Conservation (phyloP, 148 eudicot species). For the Pouteria glomerata region DNA sequence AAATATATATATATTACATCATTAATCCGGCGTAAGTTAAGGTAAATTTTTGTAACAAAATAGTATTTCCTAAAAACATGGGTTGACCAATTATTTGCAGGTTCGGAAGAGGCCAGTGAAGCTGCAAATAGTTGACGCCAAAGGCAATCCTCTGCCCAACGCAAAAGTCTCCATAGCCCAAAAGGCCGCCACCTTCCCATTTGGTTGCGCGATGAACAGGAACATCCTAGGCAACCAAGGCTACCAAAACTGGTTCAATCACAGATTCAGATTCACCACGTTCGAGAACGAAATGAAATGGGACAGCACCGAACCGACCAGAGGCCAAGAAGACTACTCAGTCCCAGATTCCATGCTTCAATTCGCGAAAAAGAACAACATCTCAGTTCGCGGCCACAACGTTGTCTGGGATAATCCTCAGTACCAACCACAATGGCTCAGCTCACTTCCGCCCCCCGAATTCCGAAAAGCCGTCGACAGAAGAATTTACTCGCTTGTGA, state of each 20-base stretch:
- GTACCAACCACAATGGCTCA: slow-evolving; percentile 32
- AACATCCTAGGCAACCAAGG: slow-evolving; percentile 39
- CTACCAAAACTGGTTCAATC: slow-evolving; percentile 53
- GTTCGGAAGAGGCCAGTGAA: slow-evolving; percentile 37
- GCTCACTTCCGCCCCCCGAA: slow-evolving; percentile 13
- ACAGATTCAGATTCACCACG: slow-evolving; percentile 32
- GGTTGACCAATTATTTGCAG: slow-evolving; percentile 20
- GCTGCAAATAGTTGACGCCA: slow-evolving; percentile 29
- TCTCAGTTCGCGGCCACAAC: slow-evolving; percentile 56
- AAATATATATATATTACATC: no score
- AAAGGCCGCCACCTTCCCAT: slow-evolving; percentile 28
- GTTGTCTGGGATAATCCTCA: slow-evolving; percentile 49
- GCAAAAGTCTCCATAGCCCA: slow-evolving; percentile 30
- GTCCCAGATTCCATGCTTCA: slow-evolving; percentile 39
- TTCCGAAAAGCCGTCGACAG: slow-evolving; percentile 17
- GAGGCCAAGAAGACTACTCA: slow-evolving; percentile 38
- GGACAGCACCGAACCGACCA: slow-evolving; percentile 29
- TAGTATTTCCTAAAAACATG: no score
- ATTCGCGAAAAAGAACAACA: slow-evolving; percentile 17
- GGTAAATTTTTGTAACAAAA: no score
- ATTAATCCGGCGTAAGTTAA: no score
- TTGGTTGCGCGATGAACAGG: slow-evolving; percentile 47
- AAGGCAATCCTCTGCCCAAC: slow-evolving; percentile 31
- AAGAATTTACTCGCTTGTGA: slow-evolving; percentile 31
- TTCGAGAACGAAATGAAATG: slow-evolving; percentile 69